Conservation (phyloP, 768 basidiomycete species). For the Mycena metata region DNA sequence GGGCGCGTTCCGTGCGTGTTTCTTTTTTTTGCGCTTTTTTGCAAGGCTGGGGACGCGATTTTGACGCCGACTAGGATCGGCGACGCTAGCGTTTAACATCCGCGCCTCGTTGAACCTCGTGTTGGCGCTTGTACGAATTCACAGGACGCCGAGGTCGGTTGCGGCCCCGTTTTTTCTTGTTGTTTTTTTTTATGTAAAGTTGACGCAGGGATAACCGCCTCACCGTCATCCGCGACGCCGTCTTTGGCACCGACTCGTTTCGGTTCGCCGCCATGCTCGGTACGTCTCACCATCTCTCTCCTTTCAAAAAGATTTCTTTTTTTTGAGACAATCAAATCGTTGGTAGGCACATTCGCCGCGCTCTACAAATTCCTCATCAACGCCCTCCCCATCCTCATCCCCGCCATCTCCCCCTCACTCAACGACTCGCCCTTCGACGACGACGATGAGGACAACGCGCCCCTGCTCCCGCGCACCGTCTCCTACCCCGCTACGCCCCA, state of each 20-base stretch:
- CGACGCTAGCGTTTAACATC: slow-evolving; percentile 82
- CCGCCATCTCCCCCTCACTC: slow-evolving; percentile 53
- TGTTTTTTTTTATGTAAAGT: slow-evolving; percentile 35
- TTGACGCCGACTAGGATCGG: slow-evolving; percentile 72
- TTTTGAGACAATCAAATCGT: too few relatives aligned
- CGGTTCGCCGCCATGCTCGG: slow-evolving; percentile 93
- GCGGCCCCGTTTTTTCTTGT: too few relatives aligned
- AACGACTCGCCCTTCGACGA: slow-evolving; percentile 42
- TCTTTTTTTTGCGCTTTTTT: slow-evolving; percentile 15
- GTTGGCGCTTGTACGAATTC: slow-evolving; percentile 79
- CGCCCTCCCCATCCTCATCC: slow-evolving; percentile 78
- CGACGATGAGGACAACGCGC: slow-evolving; percentile 45
- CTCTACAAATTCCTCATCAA: slow-evolving; percentile 87
- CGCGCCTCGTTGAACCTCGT: slow-evolving; percentile 88
- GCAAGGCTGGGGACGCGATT: not conserved
- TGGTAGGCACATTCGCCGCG: slow-evolving; percentile 82
- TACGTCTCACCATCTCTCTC: slow-evolving; percentile 44
- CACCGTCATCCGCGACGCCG: slow-evolving; percentile 79
- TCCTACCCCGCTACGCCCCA: slow-evolving; percentile 30
- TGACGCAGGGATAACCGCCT: slow-evolving; percentile 51
- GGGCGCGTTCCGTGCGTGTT: slow-evolving; percentile 78
- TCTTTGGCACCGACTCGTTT: slow-evolving; percentile 87
- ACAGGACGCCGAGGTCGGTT: slow-evolving; percentile 71
- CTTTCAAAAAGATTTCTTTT: too few relatives aligned
- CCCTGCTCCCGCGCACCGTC: slow-evolving; percentile 14